Evolutionary conservation across 2,329 filamentous ascomycete genomes (phyloP), one percentile per base, ranked within the genome.

Genomic region (Fusarium buxicola): DNA sequence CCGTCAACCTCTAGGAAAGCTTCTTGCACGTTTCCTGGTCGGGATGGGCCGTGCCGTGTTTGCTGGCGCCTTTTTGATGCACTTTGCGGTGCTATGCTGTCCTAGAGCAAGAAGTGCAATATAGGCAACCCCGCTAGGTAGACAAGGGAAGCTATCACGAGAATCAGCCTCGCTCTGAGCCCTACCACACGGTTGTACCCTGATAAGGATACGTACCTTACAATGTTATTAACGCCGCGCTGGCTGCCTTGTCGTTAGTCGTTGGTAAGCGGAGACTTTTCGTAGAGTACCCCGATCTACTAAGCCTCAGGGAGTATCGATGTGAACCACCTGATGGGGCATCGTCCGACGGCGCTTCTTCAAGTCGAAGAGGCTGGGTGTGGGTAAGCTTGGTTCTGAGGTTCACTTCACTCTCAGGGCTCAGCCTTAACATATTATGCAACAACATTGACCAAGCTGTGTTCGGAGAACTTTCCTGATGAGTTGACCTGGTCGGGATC

Each of bases 1-100:
- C 21, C 28, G 40, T 18, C 44, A 34, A 44, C 34, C 44, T 53
- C 54, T 28, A 44, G 48, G 39, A 21, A 30, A 7, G n/a, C 7
- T 9, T 21, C 31, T 38, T 18, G 34, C 35, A 45, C 54, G 44
- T 52, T 27, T 56, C 27, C 49, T 55, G 58, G 16, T 31, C 63
- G 63, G 63, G 58, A 63, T 65, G 63, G 63, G 53, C 43, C 63
- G 63, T 63, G 12, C 63, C 63, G 63, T 66, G 28, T 55, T 49
- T 41, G 36, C 49, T 32, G 38, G 49, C 32, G 28, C 45, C 40
- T 30, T 61, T 40, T 44, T 39, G 40, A 31, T 58, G 38, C n/a
- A 12, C 11, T 40, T 52, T 45, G 24, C 18, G 13, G 9, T 43
- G 28, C 30, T 35, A 12, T 36, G 28, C 16, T 18, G 12, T 16